These are phyloP conservation scores for Psilocybe sp. DNA, from an alignment of 768 basidiomycete species.

Conservation along the genomic window DNA sequence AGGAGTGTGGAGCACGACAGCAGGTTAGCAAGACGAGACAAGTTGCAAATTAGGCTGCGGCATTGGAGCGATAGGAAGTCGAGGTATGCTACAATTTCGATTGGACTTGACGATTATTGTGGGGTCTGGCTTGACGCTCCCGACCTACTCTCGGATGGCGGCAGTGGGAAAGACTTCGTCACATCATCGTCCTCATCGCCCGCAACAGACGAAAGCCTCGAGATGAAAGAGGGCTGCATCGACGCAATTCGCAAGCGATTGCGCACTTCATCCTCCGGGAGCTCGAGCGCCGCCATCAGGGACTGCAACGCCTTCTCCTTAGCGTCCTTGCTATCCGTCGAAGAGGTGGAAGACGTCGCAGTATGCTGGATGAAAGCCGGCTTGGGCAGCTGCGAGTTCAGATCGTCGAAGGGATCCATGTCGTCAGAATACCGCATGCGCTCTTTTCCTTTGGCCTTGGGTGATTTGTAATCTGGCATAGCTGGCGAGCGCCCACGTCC, in stretches of 20 bases:
- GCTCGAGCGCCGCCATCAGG: constrained; percentile 66
- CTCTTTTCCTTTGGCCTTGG: constrained; percentile 34
- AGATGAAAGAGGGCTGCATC: constrained; percentile 50
- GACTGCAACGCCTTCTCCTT: constrained; percentile 58
- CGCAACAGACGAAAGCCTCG: constrained; percentile 27
- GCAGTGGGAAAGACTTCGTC: constrained; percentile 36
- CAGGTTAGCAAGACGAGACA: too few species aligned
- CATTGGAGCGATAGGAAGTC: too few species aligned
- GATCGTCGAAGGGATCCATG: constrained; percentile 41
- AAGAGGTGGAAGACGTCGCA: constrained; percentile 30
- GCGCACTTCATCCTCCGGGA: constrained; percentile 42
- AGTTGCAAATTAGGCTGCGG: not conserved
- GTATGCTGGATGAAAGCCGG: constrained; percentile 31
- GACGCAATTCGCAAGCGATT: constrained; percentile 55
- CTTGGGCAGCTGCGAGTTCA: constrained; percentile 22
- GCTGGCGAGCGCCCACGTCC: constrained; percentile 26
- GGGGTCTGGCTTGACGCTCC: constrained; percentile 2
- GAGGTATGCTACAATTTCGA: not conserved
- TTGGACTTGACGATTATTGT: not conserved
- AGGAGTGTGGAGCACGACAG: too few species aligned
- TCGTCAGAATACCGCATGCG: constrained; percentile 25
- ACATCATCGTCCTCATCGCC: constrained; percentile 33
- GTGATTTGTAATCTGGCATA: constrained; percentile 40
- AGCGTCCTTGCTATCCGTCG: constrained; percentile 42
- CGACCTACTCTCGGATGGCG: constrained; percentile 21